Base-by-base conservation (phyloP, 352 stramenopile species). In the Globisporangium alternatum region DNA sequence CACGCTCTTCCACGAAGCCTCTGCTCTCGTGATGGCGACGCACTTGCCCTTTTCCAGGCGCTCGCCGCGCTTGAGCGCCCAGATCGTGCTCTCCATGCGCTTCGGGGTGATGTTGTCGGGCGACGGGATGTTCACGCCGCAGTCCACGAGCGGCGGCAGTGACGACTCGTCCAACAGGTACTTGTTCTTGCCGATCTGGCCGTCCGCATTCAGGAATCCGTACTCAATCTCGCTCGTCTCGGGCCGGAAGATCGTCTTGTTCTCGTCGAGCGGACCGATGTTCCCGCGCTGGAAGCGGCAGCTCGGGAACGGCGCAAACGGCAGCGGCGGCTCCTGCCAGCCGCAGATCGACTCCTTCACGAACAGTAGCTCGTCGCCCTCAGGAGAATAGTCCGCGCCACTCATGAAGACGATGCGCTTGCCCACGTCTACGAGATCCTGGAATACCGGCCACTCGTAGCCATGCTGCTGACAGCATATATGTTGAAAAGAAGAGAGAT, bases 201-300 rank as follows among this genome's bases (percentile, higher is more conserved):
- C 86, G 60, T 86, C 76, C 3, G 86, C 83, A 59, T 95, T 95
- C 31, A 95, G 66, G 59, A 93, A 90, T 0, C 72, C 86, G 28
- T 93, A 93, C 63, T 90, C 77, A 39, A 95, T 95, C 62, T 95
- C 86, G 51, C 86, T 95, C 25, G 83, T 93, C 74, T 93, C 72
- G 10, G 86, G 86, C 8, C 86, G 86, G 55, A 95, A 91, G 39
- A 95, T 89, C 0, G 77, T 89, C 30, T 76, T 73, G 25, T 73
- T 69, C 17, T 76, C 71, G 30, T 79, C 71, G 0, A 86, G 61
- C 22, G 85, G 75, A 2, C 79, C 67, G 5, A 77, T 74, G 45
- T 78, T 60, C 1, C 72, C 64, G 45, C 70, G 70, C 3, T 74
- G 70, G 25, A 88, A 86, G 30, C 80, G 70, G 49, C 86, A 95